Evolutionary conservation across 192 early-diverging fungal genomes (phyloP).

Genomic region (Coemansia sp.): DNA sequence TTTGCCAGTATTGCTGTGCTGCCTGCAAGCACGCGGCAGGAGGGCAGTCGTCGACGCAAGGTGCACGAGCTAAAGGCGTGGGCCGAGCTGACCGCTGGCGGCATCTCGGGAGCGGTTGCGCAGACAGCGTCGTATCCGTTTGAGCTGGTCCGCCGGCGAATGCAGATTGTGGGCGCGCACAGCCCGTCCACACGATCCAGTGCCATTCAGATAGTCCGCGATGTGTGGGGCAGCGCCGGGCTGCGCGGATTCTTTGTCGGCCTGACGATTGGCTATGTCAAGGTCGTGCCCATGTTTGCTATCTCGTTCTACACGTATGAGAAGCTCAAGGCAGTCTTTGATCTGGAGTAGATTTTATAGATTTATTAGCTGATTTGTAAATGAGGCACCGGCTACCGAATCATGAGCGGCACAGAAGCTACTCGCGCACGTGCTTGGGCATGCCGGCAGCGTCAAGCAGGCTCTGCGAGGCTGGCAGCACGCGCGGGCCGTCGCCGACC

Average conservation of each 20-base stretch:
- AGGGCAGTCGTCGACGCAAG: constrained; percentile 37
- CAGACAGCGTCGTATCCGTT: constrained; percentile 91
- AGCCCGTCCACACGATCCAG: constrained; percentile 56
- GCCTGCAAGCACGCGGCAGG: neutral
- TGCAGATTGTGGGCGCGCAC: constrained; percentile 75
- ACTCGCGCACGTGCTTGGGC: constrained; percentile 35
- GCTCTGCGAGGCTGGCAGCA: constrained; percentile 50
- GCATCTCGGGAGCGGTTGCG: constrained; percentile 77
- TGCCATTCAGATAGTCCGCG: constrained; percentile 60
- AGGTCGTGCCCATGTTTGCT: constrained; percentile 91
- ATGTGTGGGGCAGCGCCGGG: constrained; percentile 69
- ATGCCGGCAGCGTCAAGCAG: constrained; percentile 45
- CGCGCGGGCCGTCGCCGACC: constrained; percentile 90
- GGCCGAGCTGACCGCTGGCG: constrained; percentile 80
- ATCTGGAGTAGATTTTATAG: constrained; percentile 30
- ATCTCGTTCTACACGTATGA: constrained; percentile 88
- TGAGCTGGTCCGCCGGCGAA: constrained; percentile 84
- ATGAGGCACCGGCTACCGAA: neutral
- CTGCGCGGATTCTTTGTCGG: constrained; percentile 92
- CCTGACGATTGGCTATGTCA: constrained; percentile 95
- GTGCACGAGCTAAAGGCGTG: constrained; percentile 65
- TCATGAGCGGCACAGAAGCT: neutral
- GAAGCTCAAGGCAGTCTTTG: constrained; percentile 43
- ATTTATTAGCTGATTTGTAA: constrained; percentile 1
- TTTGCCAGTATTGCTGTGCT: constrained; percentile 42